Evolutionary conservation across 306 rosid genomes (phyloP).

Genomic region (Prunus padus): DNA sequence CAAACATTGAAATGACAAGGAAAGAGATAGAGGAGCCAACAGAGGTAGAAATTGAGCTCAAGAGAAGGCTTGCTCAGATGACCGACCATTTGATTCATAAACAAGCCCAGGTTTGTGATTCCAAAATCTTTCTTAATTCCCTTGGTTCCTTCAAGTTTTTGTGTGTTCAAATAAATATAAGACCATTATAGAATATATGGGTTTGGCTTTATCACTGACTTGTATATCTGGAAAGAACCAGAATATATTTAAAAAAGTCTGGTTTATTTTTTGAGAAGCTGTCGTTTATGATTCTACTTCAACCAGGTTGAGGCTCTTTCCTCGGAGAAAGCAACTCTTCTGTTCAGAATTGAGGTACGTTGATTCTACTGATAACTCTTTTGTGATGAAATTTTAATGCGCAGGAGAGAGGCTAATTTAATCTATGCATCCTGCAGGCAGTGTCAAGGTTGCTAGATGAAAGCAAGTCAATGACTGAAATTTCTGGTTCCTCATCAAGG

Average conservation of each 20-base stretch:
- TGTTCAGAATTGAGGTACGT: constrained; percentile 83
- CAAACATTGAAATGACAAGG: constrained; percentile 70
- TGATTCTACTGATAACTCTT: background rate
- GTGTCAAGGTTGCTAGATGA: constrained; percentile 79
- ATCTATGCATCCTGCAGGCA: constrained; percentile 47
- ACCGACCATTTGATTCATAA: constrained; percentile 96
- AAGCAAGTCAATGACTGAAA: constrained; percentile 39
- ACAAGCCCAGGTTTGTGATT: constrained; percentile 79
- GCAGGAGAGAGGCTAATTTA: background rate
- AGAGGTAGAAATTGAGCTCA: constrained; percentile 80
- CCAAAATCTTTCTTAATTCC: constrained; percentile 6
- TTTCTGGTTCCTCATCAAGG: constrained; percentile 40
- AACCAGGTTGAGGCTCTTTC: constrained; percentile 94
- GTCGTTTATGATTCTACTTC: constrained; percentile 2
- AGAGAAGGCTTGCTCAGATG: constrained; percentile 87
- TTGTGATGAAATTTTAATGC: background rate
- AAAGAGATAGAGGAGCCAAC: constrained; percentile 92
- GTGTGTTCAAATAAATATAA: background rate
- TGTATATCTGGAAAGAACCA: background rate
- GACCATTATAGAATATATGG: background rate
- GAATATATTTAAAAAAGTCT: background rate
- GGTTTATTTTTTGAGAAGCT: background rate
- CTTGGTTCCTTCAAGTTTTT: constrained; percentile 10
- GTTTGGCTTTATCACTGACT: background rate
- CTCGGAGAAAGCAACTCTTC: constrained; percentile 83